Conservation (phyloP, 331 rosid species). For the Acacia pycnantha region DNA sequence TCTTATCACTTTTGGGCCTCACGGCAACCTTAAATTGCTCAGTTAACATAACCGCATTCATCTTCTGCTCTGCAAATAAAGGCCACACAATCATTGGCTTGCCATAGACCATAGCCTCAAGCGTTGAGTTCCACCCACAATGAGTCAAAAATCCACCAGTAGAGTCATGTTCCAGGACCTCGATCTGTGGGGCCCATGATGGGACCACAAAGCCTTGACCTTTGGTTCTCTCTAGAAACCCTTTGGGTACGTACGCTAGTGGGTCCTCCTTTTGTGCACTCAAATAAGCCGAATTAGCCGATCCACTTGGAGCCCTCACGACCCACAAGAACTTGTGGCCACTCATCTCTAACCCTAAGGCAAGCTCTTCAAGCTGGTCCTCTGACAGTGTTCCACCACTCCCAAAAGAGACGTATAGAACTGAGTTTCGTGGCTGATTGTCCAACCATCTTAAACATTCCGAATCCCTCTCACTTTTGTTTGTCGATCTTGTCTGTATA, state of each 20-base stretch:
- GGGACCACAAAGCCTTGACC: conserved; percentile 30
- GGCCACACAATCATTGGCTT: conserved; percentile 12
- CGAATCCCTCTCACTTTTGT: not conserved
- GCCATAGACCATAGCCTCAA: not conserved
- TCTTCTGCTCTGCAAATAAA: not conserved
- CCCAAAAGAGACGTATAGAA: conserved; percentile 10
- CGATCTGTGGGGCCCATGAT: conserved; percentile 32
- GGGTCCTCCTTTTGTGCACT: not conserved
- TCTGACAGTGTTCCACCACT: not conserved
- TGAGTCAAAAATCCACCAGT: too few relatives aligned
- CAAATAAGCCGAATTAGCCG: not conserved
- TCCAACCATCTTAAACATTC: conserved; percentile 17
- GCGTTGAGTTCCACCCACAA: too few relatives aligned
- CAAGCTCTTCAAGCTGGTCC: conserved; percentile 5
- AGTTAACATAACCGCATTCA: not conserved
- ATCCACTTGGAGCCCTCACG: not conserved
- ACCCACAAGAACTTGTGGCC: conserved; percentile 11
- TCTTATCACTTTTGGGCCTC: not conserved
- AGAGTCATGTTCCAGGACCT: too few relatives aligned
- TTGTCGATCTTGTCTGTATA: not conserved
- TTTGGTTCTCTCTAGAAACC: conserved; percentile 36
- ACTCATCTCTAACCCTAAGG: conserved; percentile 14
- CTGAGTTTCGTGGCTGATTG: not conserved
- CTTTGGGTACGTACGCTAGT: conserved; percentile 24
- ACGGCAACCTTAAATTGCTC: not conserved